A percentile compares a stretch with the other conserved stretches of the same genome.
These are phyloP conservation scores for Gremmenia infestans DNA, from an alignment of 2,329 filamentous ascomycete genomes.

Conservation along the genomic window DNA sequence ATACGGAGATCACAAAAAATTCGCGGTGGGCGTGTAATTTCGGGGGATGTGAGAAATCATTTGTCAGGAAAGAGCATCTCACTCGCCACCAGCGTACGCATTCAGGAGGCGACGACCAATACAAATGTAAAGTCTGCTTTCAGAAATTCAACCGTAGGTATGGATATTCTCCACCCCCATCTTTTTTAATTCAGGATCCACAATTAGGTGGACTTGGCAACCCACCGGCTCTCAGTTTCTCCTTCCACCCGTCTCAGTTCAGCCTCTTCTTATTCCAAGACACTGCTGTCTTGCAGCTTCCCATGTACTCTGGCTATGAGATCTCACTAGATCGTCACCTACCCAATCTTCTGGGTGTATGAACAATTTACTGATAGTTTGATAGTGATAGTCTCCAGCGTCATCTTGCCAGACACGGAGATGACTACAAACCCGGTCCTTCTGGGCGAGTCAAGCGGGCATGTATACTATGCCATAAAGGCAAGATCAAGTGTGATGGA, in stretches of 20 bases:
- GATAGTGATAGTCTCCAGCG: constrained; percentile 26
- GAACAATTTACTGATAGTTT: not conserved
- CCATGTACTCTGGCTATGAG: not conserved
- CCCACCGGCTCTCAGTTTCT: not conserved
- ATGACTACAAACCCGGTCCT: constrained; percentile 18
- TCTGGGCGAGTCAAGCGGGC: constrained; percentile 34
- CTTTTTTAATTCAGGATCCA: not conserved
- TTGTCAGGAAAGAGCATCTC: constrained; percentile 26
- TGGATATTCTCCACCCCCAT: not conserved
- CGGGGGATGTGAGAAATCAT: constrained; percentile 21
- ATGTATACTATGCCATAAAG: constrained; percentile 41
- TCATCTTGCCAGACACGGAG: constrained; percentile 24
- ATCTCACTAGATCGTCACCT: not conserved
- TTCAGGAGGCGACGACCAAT: constrained; percentile 5
- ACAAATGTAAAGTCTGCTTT: constrained; percentile 19
- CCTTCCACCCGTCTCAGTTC: not conserved
- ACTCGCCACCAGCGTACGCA: constrained; percentile 24
- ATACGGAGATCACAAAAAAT: not conserved
- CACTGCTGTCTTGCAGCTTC: not conserved
- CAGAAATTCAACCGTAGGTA: constrained; percentile 26
- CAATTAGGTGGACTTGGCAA: not conserved
- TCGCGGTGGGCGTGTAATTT: constrained; percentile 13
- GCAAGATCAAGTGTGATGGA: constrained; percentile 42
- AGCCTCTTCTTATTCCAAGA: no score
- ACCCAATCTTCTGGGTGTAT: not conserved